Percentiles rank a stretch among this genome's conserved stretches.
phyloP scores from a whole-genome alignment of 1,284 basidiomycete genomes.

The Microstroma glucosiphilum region DNA sequence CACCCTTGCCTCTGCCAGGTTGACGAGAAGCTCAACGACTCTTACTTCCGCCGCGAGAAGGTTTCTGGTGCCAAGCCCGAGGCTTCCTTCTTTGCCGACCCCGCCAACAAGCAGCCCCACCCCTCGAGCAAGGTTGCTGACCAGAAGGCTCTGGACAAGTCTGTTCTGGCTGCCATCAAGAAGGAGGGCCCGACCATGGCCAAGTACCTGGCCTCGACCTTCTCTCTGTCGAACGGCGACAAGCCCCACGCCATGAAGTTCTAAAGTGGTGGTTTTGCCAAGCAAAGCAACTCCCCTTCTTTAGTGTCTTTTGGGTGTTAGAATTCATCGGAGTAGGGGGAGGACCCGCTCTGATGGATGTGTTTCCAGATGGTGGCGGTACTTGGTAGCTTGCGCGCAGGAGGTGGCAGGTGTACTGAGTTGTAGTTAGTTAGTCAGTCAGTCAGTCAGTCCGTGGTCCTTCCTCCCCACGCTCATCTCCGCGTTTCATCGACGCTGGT shows the following conservation, averaged over 20 bases:
- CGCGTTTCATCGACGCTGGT: no score
- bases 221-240: slow-evolving; percentile 88
- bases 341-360: no score
- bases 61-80: slow-evolving; percentile 79
- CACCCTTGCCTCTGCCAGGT: slow-evolving; percentile 21
- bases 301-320: no score
- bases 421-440: no score
- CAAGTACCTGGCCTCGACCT: slow-evolving; percentile 90
- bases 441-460: no score
- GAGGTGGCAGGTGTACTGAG: no score
- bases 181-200: slow-evolving; percentile 76
- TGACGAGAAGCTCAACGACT: slow-evolving; percentile 78
- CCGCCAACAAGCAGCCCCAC: slow-evolving; percentile 83
- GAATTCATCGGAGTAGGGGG: no score
- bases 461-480: no score
- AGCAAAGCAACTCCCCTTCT: not conserved
- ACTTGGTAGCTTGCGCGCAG: no score
- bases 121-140: slow-evolving; percentile 82
- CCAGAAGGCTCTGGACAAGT: slow-evolving; percentile 85
- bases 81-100: slow-evolving; percentile 92
- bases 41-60: slow-evolving; percentile 66
- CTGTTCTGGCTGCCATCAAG: slow-evolving; percentile 77
- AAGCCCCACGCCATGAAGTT: slow-evolving; percentile 82
- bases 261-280: slow-evolving; percentile 56
- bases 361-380: no score